Evolutionary conservation across 805 yeast genomes (phyloP).

Genomic region (Alloascoidea hylecoeti): DNA sequence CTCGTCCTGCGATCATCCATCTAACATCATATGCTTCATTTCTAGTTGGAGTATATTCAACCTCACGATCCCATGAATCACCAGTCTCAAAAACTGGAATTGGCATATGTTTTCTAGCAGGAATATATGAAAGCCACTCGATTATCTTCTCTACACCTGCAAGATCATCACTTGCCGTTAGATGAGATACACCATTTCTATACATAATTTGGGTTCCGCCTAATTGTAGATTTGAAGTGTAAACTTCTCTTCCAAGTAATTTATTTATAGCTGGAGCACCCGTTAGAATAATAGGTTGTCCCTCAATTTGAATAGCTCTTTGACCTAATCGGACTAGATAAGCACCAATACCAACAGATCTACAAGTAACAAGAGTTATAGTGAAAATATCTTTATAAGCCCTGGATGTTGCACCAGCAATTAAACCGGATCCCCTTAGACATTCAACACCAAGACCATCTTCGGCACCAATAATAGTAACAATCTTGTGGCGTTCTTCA

Average conservation of each 20-base stretch:
- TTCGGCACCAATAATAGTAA: constrained; percentile 81
- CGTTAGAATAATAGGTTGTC: constrained; percentile 95
- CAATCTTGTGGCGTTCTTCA: constrained; percentile 68
- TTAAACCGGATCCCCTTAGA: constrained; percentile 93
- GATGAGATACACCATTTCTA: constrained; percentile 94
- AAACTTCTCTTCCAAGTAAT: constrained; percentile 91
- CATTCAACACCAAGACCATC: constrained; percentile 98
- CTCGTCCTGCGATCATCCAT: constrained; percentile 85
- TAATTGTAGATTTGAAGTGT: constrained; percentile 89
- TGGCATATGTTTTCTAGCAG: constrained; percentile 79
- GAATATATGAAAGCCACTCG: constrained; percentile 92
- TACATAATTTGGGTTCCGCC: constrained; percentile 99
- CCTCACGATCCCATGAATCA: constrained; percentile 90
- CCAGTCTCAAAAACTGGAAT: constrained; percentile 71
- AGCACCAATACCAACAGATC: constrained; percentile 99
- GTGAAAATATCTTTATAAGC: constrained; percentile 98
- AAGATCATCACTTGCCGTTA: constrained; percentile 92
- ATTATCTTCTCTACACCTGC: constrained; percentile 92
- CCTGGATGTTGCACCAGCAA: constrained; percentile 97
- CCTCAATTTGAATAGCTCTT: constrained; percentile 97
- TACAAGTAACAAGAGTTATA: constrained; percentile 95
- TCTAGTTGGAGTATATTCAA: constrained; percentile 64
- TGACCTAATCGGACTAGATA: constrained; percentile 96
- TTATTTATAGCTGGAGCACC: constrained; percentile 99
- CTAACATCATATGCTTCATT: constrained; percentile 79